Evolutionary conservation across 2,329 filamentous ascomycete genomes (phyloP).

Genomic region (Bipolaris gigantea): DNA sequence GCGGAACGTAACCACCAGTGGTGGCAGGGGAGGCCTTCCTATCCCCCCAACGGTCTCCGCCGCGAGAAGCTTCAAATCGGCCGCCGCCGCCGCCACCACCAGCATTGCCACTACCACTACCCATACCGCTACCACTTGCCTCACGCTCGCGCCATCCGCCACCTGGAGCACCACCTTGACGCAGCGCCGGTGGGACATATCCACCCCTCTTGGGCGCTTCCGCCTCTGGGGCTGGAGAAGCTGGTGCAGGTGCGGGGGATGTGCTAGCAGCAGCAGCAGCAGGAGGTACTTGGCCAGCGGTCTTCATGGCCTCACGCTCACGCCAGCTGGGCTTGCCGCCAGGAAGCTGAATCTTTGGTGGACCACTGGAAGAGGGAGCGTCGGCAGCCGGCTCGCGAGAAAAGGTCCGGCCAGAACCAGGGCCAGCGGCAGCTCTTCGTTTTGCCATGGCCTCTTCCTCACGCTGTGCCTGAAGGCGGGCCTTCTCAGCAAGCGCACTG

Average conservation of each 20-base stretch:
- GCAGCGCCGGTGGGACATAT: constrained; percentile 53
- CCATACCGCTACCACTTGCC: constrained; percentile 33
- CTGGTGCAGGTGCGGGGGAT: constrained; percentile 35
- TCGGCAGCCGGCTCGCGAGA: constrained; percentile 43
- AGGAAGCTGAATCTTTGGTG: constrained; percentile 64
- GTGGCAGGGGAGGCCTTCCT: constrained; percentile 39
- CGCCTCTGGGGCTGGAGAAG: constrained; percentile 37
- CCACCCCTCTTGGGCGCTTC: constrained; percentile 46
- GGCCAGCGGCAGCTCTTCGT: constrained; percentile 53
- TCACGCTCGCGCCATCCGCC: constrained; percentile 46
- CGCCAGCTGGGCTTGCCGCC: constrained; percentile 70
- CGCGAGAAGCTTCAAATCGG: constrained; percentile 16
- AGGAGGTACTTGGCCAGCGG: constrained; percentile 33
- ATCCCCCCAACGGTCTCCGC: constrained; percentile 36
- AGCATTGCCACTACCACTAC: constrained; percentile 30
- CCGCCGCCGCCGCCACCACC: constrained; percentile 28
- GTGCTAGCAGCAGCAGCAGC: constrained; percentile 38
- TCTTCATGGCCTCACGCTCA: constrained; percentile 65
- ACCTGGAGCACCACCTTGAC: constrained; percentile 39
- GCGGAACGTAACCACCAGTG: constrained; percentile 36
- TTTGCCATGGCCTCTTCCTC: constrained; percentile 87
- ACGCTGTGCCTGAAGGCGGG: constrained; percentile 71
- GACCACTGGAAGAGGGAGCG: constrained; percentile 50
- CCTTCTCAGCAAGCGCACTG: constrained; percentile 65
- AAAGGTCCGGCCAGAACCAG: constrained; percentile 27